Evolutionary conservation across 129 eudicot genomes (phyloP).

Genomic region (Artemisia tridentata): DNA sequence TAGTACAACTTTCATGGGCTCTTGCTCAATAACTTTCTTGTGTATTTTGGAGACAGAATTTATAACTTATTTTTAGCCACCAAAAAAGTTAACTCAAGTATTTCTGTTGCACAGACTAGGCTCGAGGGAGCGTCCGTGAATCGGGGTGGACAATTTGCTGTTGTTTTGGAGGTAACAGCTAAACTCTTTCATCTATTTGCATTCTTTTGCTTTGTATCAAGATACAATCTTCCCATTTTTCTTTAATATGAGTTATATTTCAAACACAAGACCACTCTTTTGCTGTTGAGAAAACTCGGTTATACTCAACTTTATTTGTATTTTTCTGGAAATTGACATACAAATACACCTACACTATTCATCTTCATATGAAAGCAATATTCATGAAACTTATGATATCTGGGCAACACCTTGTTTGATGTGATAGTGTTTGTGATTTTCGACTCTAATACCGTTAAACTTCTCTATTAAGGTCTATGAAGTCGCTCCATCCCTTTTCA

Average conservation of each 20-base stretch:
- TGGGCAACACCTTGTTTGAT: constrained; percentile 4
- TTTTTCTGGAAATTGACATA: constrained; percentile 9
- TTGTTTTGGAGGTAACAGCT: constrained; percentile 78
- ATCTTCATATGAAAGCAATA: not conserved
- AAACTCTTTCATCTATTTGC: constrained; percentile 6
- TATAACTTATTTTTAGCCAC: not conserved
- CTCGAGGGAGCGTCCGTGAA: constrained; percentile 84
- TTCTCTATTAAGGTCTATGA: constrained; percentile 61
- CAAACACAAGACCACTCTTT: not conserved
- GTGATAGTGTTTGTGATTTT: not conserved
- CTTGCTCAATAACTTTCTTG: too few relatives aligned
- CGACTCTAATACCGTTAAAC: constrained; percentile 5
- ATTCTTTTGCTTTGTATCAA: constrained; percentile 12
- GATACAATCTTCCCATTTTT: not conserved
- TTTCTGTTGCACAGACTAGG: constrained; percentile 58
- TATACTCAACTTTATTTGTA: not conserved
- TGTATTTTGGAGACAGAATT: too few relatives aligned
- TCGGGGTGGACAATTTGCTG: constrained; percentile 70
- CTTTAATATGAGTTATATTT: not conserved
- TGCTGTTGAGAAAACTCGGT: not conserved
- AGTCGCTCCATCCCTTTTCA: constrained; percentile 87
- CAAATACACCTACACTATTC: not conserved
- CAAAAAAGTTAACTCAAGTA: not conserved
- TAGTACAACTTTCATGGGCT: too few relatives aligned
- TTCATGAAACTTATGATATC: not conserved